A percentile compares a stretch with the other conserved stretches of the same genome.
These are phyloP conservation scores for Graphilbum ipis-grandicollis DNA, from an alignment of 2,329 filamentous ascomycete genomes.

Conservation along the genomic window DNA sequence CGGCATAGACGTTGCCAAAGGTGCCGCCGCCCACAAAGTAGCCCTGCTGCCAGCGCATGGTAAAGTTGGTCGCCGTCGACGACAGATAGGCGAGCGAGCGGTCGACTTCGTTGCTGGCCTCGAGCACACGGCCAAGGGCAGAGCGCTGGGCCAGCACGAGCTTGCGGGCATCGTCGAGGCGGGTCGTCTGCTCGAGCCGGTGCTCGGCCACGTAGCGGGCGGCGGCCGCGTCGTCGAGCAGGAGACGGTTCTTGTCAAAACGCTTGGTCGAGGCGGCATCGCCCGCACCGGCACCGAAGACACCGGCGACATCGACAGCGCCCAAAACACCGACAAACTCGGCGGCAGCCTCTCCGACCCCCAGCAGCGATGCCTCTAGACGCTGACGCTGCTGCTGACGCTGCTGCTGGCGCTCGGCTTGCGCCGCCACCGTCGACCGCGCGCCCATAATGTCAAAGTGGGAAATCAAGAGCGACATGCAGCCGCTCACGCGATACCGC, in stretches of 20 bases:
- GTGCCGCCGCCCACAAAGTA: slow-evolving; percentile 94
- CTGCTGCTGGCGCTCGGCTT: slow-evolving; percentile 91
- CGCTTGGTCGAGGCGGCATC: not conserved
- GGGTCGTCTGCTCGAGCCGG: slow-evolving; percentile 53
- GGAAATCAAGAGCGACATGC: slow-evolving; percentile 92
- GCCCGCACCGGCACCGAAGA: not conserved
- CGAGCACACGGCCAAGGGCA: slow-evolving; percentile 74
- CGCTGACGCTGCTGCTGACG: too few species aligned
- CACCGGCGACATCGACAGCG: too few species aligned
- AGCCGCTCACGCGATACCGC: slow-evolving; percentile 79
- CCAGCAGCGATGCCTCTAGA: slow-evolving; percentile 52
- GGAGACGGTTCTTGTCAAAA: slow-evolving; percentile 13
- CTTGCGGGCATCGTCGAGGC: slow-evolving; percentile 62
- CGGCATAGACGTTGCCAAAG: slow-evolving; percentile 93
- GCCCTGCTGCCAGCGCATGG: slow-evolving; percentile 95
- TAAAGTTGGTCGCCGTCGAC: slow-evolving; percentile 86
- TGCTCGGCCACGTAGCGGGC: slow-evolving; percentile 56
- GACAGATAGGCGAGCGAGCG: slow-evolving; percentile 86
- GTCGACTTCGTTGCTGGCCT: slow-evolving; percentile 91
- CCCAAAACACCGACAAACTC: not conserved
- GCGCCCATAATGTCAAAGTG: slow-evolving; percentile 99
- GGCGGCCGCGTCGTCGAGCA: slow-evolving; percentile 65
- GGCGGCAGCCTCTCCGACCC: not conserved
- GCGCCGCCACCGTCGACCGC: slow-evolving; percentile 77
- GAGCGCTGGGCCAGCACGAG: slow-evolving; percentile 73